Conservation (phyloP, 2,329 filamentous ascomycete genomes). For the Curvularia spicifera region DNA sequence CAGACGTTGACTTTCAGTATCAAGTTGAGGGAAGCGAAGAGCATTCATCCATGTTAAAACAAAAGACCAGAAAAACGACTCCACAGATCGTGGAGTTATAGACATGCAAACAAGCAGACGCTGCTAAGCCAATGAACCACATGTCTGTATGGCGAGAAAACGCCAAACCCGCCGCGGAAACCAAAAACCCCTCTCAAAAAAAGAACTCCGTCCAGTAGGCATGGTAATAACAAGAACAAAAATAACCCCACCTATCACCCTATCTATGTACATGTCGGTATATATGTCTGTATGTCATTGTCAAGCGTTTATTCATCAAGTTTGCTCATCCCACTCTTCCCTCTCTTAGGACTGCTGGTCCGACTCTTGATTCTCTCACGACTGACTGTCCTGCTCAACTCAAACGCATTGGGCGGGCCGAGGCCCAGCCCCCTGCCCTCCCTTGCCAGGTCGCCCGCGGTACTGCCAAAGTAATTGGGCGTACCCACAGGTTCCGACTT, state of each 20-base stretch:
- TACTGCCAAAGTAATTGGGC: conserved; percentile 30
- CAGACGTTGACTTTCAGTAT: not conserved
- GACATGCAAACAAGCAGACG: not conserved
- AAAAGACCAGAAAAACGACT: not conserved
- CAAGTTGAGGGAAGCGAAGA: not conserved
- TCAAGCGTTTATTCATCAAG: conserved; percentile 25
- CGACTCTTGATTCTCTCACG: conserved; percentile 73
- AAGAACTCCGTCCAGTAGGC: not conserved
- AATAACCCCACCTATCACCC: not conserved
- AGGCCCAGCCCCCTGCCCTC: conserved; percentile 45
- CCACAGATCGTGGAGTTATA: too few relatives aligned
- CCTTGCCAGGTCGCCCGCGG: conserved; percentile 28
- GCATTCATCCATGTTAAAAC: not conserved
- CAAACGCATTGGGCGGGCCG: conserved; percentile 42
- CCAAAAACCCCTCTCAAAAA: not conserved
- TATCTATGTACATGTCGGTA: not conserved
- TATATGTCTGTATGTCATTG: not conserved
- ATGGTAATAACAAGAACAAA: not conserved
- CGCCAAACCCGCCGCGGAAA: not conserved
- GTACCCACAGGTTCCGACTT: conserved; percentile 43
- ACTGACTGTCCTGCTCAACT: conserved; percentile 82
- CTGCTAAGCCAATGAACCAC: not conserved
- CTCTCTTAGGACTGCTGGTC: conserved; percentile 57
- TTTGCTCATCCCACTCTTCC: conserved; percentile 22
- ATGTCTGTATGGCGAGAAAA: not conserved